Evolutionary conservation across 2,329 filamentous ascomycete genomes (phyloP).

Genomic region (Lachnellula suecica): DNA sequence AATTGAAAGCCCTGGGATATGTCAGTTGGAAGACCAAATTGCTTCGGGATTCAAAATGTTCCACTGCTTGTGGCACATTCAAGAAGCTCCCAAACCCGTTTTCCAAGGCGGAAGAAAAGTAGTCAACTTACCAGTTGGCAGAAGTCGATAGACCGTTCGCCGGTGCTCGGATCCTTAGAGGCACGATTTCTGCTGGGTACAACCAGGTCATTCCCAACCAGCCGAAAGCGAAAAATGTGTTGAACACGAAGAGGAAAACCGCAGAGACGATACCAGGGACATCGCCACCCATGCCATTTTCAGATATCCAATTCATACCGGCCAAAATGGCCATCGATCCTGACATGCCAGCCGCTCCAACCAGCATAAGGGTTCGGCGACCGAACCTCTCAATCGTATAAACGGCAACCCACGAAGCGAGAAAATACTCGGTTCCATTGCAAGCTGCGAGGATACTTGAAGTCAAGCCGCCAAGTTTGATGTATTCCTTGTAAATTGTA

Average conservation of each 20-base stretch:
- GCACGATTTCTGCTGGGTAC: slow-evolving; percentile 57
- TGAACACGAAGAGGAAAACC: slow-evolving; percentile 47
- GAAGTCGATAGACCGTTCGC: slow-evolving; percentile 53
- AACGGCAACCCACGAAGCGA: slow-evolving; percentile 39
- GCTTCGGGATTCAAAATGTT: too few species aligned
- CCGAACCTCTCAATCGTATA: slow-evolving; percentile 55
- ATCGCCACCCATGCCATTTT: slow-evolving; percentile 37
- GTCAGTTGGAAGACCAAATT: too few species aligned
- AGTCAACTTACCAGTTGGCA: slow-evolving; percentile 26
- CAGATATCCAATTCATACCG: slow-evolving; percentile 35
- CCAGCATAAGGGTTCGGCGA: slow-evolving; percentile 69
- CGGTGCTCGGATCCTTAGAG: slow-evolving; percentile 50
- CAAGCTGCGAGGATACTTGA: slow-evolving; percentile 55
- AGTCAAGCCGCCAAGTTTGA: slow-evolving; percentile 44
- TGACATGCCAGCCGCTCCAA: slow-evolving; percentile 64
- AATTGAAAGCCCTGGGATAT: slow-evolving; percentile 51
- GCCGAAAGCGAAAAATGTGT: slow-evolving; percentile 51
- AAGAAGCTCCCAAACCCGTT: too few species aligned
- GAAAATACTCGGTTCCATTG: slow-evolving; percentile 46
- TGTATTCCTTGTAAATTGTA: slow-evolving; percentile 48
- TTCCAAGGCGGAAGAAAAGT: too few species aligned
- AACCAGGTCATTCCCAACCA: slow-evolving; percentile 56
- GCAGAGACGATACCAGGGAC: slow-evolving; percentile 31
- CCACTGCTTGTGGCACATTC: too few species aligned
- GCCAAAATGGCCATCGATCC: slow-evolving; percentile 63